Conservation (phyloP, 2,329 filamentous ascomycete genomes). For the Cytospora leucostoma region DNA sequence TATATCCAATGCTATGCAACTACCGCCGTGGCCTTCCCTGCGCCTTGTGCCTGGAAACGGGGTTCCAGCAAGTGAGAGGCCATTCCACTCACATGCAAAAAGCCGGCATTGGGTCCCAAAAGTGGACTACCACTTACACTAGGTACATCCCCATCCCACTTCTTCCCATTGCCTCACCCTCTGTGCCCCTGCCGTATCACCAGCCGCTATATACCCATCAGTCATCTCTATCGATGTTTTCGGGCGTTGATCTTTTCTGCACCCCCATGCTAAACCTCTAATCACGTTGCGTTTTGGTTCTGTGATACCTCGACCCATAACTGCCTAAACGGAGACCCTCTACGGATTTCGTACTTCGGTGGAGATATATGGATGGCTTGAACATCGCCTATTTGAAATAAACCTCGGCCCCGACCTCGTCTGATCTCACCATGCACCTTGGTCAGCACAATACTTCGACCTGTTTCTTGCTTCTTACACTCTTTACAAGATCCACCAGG, state of each 20-base stretch:
- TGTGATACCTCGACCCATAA: slow-evolving; percentile 35
- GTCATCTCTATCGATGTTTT: slow-evolving; percentile 17
- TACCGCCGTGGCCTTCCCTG: slow-evolving; percentile 31
- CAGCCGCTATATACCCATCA: slow-evolving; percentile 59
- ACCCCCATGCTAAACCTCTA: slow-evolving; percentile 48
- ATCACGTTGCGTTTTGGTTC: slow-evolving; percentile 53
- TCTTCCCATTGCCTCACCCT: slow-evolving; percentile 40
- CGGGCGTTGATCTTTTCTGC: slow-evolving; percentile 39
- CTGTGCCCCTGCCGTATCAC: slow-evolving; percentile 42
- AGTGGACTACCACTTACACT: slow-evolving; percentile 21
- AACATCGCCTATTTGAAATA: slow-evolving; percentile 22
- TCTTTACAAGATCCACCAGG: slow-evolving; percentile 24
- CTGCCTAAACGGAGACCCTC: slow-evolving; percentile 27
- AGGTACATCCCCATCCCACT: slow-evolving; percentile 31
- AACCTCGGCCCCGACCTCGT: slow-evolving; percentile 19
- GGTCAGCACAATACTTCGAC: slow-evolving; percentile 7
- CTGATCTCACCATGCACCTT: slow-evolving; percentile 25
- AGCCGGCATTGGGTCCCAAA: slow-evolving; percentile 33
- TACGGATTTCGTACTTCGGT: slow-evolving; percentile 14
- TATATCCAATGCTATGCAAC: slow-evolving; percentile 39
- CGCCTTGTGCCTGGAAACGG: slow-evolving; percentile 36
- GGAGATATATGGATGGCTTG: slow-evolving; percentile 17
- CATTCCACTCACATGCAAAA: slow-evolving; percentile 42
- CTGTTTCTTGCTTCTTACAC: slow-evolving; percentile 18
- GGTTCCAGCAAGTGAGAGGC: slow-evolving; percentile 45